Conservation (phyloP, 202 grass and related monocot genomes). For the Panicum virgatum region DNA sequence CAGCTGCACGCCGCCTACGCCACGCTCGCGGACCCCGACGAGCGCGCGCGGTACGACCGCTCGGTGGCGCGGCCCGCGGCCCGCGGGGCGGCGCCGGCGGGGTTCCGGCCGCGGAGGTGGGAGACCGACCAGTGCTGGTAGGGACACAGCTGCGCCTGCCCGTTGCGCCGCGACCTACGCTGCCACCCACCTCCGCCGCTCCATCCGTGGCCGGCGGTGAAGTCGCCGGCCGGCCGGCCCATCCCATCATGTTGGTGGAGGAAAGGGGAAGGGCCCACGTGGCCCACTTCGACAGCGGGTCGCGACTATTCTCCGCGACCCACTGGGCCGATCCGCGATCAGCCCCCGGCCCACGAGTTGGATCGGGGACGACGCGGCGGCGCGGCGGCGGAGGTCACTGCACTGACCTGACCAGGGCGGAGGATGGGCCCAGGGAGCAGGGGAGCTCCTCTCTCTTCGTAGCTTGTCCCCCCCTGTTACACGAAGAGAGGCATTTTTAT, state of each 20-base stretch:
- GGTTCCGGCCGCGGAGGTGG: slow-evolving; percentile 50
- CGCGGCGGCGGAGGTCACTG: too few species aligned
- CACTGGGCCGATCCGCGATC: too few species aligned
- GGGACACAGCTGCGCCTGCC: background rate
- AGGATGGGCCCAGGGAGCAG: too few species aligned
- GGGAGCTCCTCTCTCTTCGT: too few species aligned
- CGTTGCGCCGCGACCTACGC: too few species aligned
- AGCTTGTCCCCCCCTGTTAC: background rate
- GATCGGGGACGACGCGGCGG: too few species aligned
- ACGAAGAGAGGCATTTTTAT: slow-evolving; percentile 7
- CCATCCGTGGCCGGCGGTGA: background rate
- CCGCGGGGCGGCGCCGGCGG: background rate
- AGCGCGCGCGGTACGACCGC: slow-evolving; percentile 71
- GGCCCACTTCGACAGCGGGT: background rate
- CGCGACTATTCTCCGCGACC: too few species aligned
- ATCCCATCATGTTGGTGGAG: background rate
- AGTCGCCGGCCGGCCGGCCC: background rate
- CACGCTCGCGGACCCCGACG: slow-evolving; percentile 65
- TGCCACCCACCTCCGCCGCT: too few species aligned
- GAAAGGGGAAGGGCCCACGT: background rate
- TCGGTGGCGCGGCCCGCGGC: slow-evolving; percentile 26
- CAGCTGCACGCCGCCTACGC: slow-evolving; percentile 74
- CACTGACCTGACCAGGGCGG: too few species aligned
- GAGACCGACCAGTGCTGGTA: slow-evolving; percentile 98
- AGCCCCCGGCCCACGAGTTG: too few species aligned